These are phyloP conservation scores for Paxillus rubicundulus DNA, from an alignment of 768 basidiomycete species.

Conservation along the genomic window DNA sequence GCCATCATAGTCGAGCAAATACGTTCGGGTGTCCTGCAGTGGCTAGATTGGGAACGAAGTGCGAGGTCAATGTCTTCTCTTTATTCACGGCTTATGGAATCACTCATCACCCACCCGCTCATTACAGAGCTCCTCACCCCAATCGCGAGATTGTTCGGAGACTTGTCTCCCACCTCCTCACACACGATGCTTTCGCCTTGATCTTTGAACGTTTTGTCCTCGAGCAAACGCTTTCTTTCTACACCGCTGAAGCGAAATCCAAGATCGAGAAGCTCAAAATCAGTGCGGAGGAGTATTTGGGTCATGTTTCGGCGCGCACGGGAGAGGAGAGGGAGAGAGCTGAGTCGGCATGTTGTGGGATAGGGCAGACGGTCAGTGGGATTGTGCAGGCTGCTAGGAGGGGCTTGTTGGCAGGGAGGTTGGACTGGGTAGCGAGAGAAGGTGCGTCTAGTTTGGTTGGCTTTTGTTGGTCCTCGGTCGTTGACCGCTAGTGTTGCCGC, in stretches of 20 bases:
- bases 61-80: slow-evolving; percentile 27
- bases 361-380: slow-evolving; percentile 46
- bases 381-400: slow-evolving; percentile 54
- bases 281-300: slow-evolving; percentile 54
- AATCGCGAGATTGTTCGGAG: slow-evolving; percentile 41
- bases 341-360: slow-evolving; percentile 43
- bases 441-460: slow-evolving; percentile 34
- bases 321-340: slow-evolving; percentile 58
- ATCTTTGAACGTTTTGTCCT: slow-evolving; percentile 59
- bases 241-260: slow-evolving; percentile 46
- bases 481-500: slow-evolving; percentile 10
- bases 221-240: slow-evolving; percentile 50
- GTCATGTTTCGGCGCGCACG: slow-evolving; percentile 43
- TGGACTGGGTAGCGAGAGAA: slow-evolving; percentile 44
- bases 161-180: slow-evolving; percentile 57
- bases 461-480: slow-evolving; percentile 16
- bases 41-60: slow-evolving; percentile 56
- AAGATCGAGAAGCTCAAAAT: slow-evolving; percentile 31
- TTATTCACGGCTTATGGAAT: neutral
- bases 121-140: slow-evolving; percentile 36
- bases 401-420: slow-evolving; percentile 44
- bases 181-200: slow-evolving; percentile 53
- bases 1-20: slow-evolving; percentile 42
- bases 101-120: slow-evolving; percentile 1
- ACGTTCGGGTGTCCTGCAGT: slow-evolving; percentile 43